Base-by-base conservation (phyloP, 192 early-diverging fungal genomes). In the Backusella tuberculispora region DNA sequence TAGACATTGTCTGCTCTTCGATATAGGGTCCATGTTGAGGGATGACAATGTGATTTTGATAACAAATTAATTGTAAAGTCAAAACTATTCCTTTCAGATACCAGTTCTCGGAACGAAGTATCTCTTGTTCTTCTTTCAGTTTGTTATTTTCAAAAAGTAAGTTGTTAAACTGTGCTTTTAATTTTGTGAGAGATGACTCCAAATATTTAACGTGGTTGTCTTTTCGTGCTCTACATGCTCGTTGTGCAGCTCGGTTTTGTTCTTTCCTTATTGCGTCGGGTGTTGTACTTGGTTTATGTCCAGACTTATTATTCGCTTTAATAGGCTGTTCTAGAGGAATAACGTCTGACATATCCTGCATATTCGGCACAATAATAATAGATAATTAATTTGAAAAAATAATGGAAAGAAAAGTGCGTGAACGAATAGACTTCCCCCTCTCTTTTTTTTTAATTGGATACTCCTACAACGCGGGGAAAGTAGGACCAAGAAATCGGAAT, bases 201-300 rank as follows among this genome's bases (percentile, higher is more conserved):
- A 97, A 85, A 26, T 91, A 85, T 68, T 88, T 80, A 34, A 95
- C 83, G 71, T 95, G 92, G 65, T 88, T 85, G 74, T 95, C 90
- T 73, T 93, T 94, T 63, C 95, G 86, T 79, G 95, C 94, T 72
- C 95, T 88, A 78, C 95, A 95, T 15, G 92, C 93, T 21, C 93
- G 85, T 82, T 96, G 95, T 0, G 95, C 95, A 6, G 92, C 92
- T n/a, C 95, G 83, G 80, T 96, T 96, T 82, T 96, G 95, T 12
- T 89, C 92, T 40, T 87, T 89, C 9, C 88, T 73, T 21, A 87
- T 72, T n/a, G 86, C 88, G 29, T 86, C 86, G 13, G 88, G 86
- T 19, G 86, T 85, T 42, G 88, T 86, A 50, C 87, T 89, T n/a
- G 88, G 88, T 60, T 89, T 89, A 5, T 86, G 82, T 17, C 88